A percentile compares a stretch with the other conserved stretches of the same genome.
Conservation (phyloP, 495 filamentous ascomycete species). For the Trichoderma asperelloides region DNA sequence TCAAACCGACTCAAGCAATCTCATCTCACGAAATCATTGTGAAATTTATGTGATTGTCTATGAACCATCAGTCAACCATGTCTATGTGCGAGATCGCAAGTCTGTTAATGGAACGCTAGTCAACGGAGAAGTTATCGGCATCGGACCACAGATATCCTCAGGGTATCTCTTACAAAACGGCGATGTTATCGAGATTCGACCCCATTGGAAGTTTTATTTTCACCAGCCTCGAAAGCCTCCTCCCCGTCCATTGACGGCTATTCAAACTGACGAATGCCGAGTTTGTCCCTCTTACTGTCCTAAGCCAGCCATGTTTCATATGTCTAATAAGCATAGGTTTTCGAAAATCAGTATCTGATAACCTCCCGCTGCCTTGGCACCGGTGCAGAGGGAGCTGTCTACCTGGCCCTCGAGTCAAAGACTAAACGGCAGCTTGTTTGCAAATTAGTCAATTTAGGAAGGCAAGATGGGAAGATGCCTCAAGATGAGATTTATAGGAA, state of each 20-base stretch:
- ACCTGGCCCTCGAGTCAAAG: constrained; percentile 59
- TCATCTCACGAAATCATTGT: constrained; percentile 50
- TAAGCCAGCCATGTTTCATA: background rate
- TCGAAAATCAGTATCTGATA: constrained; percentile 32
- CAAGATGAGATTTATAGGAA: constrained; percentile 19
- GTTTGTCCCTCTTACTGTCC: constrained; percentile 8
- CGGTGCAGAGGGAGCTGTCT: constrained; percentile 40
- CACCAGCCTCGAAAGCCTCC: constrained; percentile 14
- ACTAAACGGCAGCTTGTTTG: constrained; percentile 70
- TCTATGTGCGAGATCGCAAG: constrained; percentile 52
- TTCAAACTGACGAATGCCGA: constrained; percentile 16
- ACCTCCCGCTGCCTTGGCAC: constrained; percentile 3
- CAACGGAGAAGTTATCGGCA: constrained; percentile 39
- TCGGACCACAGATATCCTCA: constrained; percentile 15
- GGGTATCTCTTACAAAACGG: constrained; percentile 47
- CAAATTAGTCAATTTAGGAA: constrained; percentile 45
- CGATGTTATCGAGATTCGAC: constrained; percentile 39
- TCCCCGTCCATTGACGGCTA: constrained; percentile 10
- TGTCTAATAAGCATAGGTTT: constrained; percentile 27
- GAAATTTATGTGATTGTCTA: constrained; percentile 53
- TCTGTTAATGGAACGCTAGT: constrained; percentile 50
- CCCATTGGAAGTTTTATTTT: constrained; percentile 28
- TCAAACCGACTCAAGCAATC: constrained; percentile 17
- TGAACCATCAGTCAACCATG: constrained; percentile 27
- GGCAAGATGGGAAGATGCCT: constrained; percentile 9